phyloP scores from a whole-genome alignment of 2,329 filamentous ascomycete species.

The Magnaporthiopsis rhizophila region DNA sequence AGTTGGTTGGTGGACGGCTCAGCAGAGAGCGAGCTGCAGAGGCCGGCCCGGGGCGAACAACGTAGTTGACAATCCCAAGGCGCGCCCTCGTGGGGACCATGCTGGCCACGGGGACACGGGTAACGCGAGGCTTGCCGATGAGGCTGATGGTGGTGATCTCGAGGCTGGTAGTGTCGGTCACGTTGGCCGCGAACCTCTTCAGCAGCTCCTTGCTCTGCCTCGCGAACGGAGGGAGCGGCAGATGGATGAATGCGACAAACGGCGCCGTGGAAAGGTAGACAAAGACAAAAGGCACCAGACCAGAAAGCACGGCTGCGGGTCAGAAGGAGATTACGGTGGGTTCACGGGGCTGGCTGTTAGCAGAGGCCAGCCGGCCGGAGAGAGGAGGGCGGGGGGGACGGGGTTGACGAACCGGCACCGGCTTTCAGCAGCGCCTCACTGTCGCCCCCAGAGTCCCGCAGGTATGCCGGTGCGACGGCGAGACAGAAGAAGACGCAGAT shows the following conservation, averaged over 20 bases:
- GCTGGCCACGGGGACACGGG: constrained; percentile 24
- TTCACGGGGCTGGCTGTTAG: background rate
- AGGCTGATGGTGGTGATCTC: constrained; percentile 48
- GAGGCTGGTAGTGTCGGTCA: constrained; percentile 36
- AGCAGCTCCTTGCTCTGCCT: constrained; percentile 51
- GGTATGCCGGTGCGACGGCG: constrained; percentile 53
- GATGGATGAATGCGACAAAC: constrained; percentile 64
- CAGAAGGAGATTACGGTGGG: background rate
- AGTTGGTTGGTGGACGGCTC: constrained; percentile 15
- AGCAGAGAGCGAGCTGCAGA: constrained; percentile 14
- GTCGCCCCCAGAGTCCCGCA: constrained; percentile 31
- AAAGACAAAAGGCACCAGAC: constrained; percentile 56
- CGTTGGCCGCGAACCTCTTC: constrained; percentile 39
- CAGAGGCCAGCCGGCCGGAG: background rate
- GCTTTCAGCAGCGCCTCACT: constrained; percentile 26
- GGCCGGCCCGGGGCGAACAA: constrained; percentile 18
- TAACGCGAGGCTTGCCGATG: constrained; percentile 43
- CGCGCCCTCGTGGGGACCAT: constrained; percentile 22
- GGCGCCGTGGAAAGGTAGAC: constrained; percentile 58
- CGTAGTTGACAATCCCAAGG: constrained; percentile 31
- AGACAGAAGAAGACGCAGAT: constrained; percentile 58
- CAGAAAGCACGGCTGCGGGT: constrained; percentile 45
- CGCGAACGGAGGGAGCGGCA: constrained; percentile 59
- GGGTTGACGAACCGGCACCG: constrained; percentile 28
- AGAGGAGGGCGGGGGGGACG: background rate